These are phyloP conservation scores for Pythium volutum DNA, from an alignment of 352 stramenopile species.

Conservation along the genomic window DNA sequence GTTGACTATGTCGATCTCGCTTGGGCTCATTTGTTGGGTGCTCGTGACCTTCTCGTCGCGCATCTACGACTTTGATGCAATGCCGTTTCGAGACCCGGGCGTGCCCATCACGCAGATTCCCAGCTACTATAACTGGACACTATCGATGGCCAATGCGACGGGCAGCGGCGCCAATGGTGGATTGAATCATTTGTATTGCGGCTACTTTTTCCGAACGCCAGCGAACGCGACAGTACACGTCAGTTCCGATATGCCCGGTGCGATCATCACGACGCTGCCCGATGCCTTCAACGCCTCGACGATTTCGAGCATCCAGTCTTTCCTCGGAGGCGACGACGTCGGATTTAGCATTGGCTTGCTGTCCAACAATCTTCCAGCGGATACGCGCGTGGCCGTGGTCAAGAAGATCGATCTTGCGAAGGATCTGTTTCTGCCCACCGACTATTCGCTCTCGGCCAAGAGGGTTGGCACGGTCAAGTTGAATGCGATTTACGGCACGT, in stretches of 20 bases:
- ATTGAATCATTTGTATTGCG: slow-evolving; percentile 48
- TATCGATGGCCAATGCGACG: not conserved
- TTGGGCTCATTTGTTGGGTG: slow-evolving; percentile 62
- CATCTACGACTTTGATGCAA: slow-evolving; percentile 58
- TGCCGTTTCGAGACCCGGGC: slow-evolving; percentile 33
- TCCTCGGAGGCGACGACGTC: slow-evolving; percentile 62
- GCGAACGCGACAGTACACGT: slow-evolving; percentile 48
- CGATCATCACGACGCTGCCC: slow-evolving; percentile 50
- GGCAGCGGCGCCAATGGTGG: too few relatives aligned
- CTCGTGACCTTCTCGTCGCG: slow-evolving; percentile 57
- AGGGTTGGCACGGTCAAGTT: slow-evolving; percentile 50
- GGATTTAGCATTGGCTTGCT: slow-evolving; percentile 60
- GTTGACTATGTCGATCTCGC: slow-evolving; percentile 56
- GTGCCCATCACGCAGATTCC: slow-evolving; percentile 22
- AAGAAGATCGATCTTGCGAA: slow-evolving; percentile 57
- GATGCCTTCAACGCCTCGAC: slow-evolving; percentile 28
- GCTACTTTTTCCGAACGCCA: slow-evolving; percentile 69
- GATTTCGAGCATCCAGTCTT: slow-evolving; percentile 51
- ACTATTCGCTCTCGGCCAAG: slow-evolving; percentile 26
- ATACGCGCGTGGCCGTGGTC: slow-evolving; percentile 55
- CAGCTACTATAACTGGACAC: slow-evolving; percentile 46
- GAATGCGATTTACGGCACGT: slow-evolving; percentile 40
- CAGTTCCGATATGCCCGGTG: slow-evolving; percentile 28
- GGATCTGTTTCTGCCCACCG: slow-evolving; percentile 49
- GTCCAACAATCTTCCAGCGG: slow-evolving; percentile 51